Base-by-base conservation (phyloP, 805 yeast genomes). In the Schwanniomyces pseudopolymorphus region DNA sequence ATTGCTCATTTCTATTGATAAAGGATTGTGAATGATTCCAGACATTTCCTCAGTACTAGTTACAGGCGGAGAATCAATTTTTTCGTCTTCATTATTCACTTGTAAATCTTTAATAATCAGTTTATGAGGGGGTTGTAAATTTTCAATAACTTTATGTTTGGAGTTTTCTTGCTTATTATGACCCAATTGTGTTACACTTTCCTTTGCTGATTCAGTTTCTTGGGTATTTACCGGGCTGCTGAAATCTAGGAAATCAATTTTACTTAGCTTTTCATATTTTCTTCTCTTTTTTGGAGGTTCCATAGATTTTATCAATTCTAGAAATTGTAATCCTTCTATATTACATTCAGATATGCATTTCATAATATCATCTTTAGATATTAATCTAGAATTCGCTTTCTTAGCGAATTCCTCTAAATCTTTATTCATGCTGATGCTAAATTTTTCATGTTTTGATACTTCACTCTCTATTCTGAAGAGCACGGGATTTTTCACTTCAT, bases 231-330 rank as follows among this genome's bases (percentile, higher is more conserved):
- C 13, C 5, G 47, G 39, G 16, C 47, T 39, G 14, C 31, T 44
- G 31, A 69, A 63, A 46, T 66, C 67, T 43, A 70, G 67, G 43
- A 70, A 70, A 39, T 67, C 67, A 28, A 69, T 56, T 14, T 60
- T 65, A 41, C 58, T 61, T 2, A 66, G 69, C 35, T 61, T 59
- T 45, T 67, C 67, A 31, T 64, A 58, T 41, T 59, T 66, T 33
- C 67, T 54, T 49, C 74, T 54, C 43, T 66, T 67, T 25, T 69
- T 50, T 10, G 43, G 43, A 4, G 33, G 48, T n/a, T 35, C 33
- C 39, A 25, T 14, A 24, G 33, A 43, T 19, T 44, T 22, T 25
- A 44, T 43, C 10, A 39, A 25, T n/a, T 36, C 40, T 3, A 40
- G 17, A 13, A 44, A 7, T n/a, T 37, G 37, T 9, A 53, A 26